Percentiles rank a stretch among this genome's conserved stretches.
Evolutionary conservation across 345 rosid genomes (phyloP).

Genomic region (Acer yangbiense): DNA sequence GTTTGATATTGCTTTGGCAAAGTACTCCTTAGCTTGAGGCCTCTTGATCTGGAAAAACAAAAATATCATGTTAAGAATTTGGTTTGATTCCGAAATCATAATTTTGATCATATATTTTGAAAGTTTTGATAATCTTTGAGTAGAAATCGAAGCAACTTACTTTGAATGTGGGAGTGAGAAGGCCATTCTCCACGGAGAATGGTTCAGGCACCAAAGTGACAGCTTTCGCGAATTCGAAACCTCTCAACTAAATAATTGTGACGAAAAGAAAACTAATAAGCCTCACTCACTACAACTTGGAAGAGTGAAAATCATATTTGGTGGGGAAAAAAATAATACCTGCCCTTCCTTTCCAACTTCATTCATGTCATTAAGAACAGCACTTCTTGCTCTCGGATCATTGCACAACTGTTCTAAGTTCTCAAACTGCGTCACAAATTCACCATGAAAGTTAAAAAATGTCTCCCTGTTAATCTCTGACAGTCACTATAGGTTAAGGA

Average conservation of each 20-base stretch:
- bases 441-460: conserved; percentile 10
- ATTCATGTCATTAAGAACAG: conserved; percentile 84
- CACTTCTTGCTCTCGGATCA: conserved; percentile 57
- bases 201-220: conserved; percentile 81
- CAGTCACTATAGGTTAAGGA: not conserved
- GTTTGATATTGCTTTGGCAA: conserved; percentile 59
- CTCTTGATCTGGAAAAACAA: conserved; percentile 65
- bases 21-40: conserved; percentile 77
- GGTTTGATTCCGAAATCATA: not conserved
- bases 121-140: not conserved
- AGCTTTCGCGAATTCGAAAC: conserved; percentile 78
- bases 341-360: conserved; percentile 60
- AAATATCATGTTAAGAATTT: not conserved
- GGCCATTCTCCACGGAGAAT: conserved; percentile 76
- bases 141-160: conserved; percentile 33
- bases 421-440: conserved; percentile 47
- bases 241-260: conserved; percentile 51
- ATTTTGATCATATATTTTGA: not conserved
- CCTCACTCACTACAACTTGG: not conserved
- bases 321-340: conserved; percentile 37
- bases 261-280: not conserved
- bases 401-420: conserved; percentile 64
- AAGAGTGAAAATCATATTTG: not conserved
- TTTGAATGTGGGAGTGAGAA: conserved; percentile 89
- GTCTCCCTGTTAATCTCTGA: not conserved